Evolutionary conservation across 371 early-diverging fungal genomes (phyloP), one percentile per base, ranked within the genome.

Genomic region (Vairimorpha apis): DNA sequence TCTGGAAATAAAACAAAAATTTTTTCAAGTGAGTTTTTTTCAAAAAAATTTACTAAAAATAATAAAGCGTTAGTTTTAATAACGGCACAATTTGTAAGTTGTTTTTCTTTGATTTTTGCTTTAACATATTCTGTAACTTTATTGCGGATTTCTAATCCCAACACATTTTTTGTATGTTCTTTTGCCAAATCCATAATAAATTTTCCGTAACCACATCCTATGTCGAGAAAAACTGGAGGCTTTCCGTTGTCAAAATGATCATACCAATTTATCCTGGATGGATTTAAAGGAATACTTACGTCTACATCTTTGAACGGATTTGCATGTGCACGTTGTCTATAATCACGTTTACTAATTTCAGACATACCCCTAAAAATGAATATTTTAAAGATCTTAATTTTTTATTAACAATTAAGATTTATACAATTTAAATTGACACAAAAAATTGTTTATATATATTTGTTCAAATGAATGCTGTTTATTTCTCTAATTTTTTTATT

Each of bases 131-230:
- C 90, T 68, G 89, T 88, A 12, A 99, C 92, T 80, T 95, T 94
- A 51, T 88, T 87, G 58, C 99, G 89, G 73, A 99, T 96, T 85
- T 99, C 99, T 92, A 99, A 92, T 62, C 97, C 99, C 43, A 97
- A 76, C 87, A 95, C 91, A 55, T 93, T 84, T 12, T 85, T 90
- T 21, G 89, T 87, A 5, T 94, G 95, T 75, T 86, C 94, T 47
- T 91, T 81, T 1, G 95, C 88, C 69, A 97, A 82, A 3, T 89
- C 87, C 29, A 94, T 88, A 21, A 83, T 69, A 70, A 97, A 86
- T 30, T 94, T 95, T 70, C 99, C 99, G 80, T 95, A 98, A 66
- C 99, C 99, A 83, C 98, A 99, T 16, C 98, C 98, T 77, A 99
- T 89, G 83, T 99, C 99, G 7, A 94, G 91, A 85, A 95, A 93